Percentiles rank a stretch among this genome's conserved stretches.
Evolutionary conservation across 2,329 filamentous ascomycete species (phyloP).

Genomic region (Fusarium nygamai): DNA sequence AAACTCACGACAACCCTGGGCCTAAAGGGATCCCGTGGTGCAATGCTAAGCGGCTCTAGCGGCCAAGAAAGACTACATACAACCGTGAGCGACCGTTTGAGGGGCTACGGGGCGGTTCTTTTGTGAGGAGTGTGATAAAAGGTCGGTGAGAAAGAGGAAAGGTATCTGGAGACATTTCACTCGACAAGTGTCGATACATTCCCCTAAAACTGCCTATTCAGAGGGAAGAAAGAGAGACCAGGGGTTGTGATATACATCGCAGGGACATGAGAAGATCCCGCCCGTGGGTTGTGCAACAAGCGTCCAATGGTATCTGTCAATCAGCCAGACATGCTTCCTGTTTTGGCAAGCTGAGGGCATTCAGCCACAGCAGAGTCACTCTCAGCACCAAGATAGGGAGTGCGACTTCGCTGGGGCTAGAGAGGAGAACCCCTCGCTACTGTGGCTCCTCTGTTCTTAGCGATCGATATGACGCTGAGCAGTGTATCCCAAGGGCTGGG

Average conservation of each 20-base stretch:
- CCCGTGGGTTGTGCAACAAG: slow-evolving; percentile 18
- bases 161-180: neutral
- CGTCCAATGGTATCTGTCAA: slow-evolving; percentile 35
- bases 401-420: slow-evolving; percentile 13
- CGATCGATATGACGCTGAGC: slow-evolving; percentile 24
- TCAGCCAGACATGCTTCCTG: slow-evolving; percentile 33
- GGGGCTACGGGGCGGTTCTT: neutral
- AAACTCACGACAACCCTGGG: neutral
- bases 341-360: slow-evolving; percentile 38
- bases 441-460: slow-evolving; percentile 9
- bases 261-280: neutral
- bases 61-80: neutral
- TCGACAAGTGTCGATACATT: neutral
- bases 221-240: neutral
- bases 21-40: slow-evolving; percentile 8
- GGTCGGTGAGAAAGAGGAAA: slow-evolving; percentile 19
- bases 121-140: slow-evolving; percentile 9
- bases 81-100: slow-evolving; percentile 9
- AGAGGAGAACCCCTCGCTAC: slow-evolving; percentile 6
- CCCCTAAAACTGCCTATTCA: neutral
- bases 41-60: slow-evolving; percentile 20
- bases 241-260: slow-evolving; percentile 6
- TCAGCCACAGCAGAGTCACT: slow-evolving; percentile 24
- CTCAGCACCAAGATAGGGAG: neutral
- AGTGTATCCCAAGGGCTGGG: neutral